Base-by-base conservation (phyloP, 2,329 filamentous ascomycete genomes). In the Sclerotinia borealis region DNA sequence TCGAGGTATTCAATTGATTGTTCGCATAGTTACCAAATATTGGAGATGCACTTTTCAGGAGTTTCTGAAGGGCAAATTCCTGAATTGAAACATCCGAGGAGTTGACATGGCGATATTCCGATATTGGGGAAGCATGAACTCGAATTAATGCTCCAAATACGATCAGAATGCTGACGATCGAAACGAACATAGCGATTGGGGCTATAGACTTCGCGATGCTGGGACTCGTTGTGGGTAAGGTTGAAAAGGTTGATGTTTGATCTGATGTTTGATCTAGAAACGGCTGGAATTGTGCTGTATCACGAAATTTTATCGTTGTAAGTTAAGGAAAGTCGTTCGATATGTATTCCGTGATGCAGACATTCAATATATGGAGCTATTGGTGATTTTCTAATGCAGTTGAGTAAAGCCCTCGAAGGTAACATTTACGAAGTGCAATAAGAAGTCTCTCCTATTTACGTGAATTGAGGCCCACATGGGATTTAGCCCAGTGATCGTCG, bases 11-110 rank as follows among this genome's bases (percentile, higher is more conserved):
- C 1, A 55, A 63, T 1, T 66, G 63, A 6, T 62, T 66, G 9
- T 71, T 71, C 5, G 61, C 59, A 49, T 74, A 76, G 15, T 68
- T 19, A 15, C 80, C 80, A 66, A 81, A 79, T 25, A 81, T 75
- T 15, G 79, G 77, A 1, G 74, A 70, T 19, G 77, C 77, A 68
- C 79, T 76, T 15, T 66, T 41, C 2, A 81, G 74, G 13, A 80
- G 72, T 62, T 80, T 79, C 43, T 77, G 69, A 9, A 80, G 70
- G 3, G 78, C 78, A 37, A 76, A 69, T 17, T 74, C 66, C n/a
- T 70, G 71, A 15, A 79, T 68, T 15, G 65, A 66, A 31, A 54
- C 31, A 37, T 48, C 49, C 6, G 37, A 31, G 4, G 31, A 11
- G 31, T 10, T 37, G 19, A 6, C 9, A 37, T 55, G 59, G 17